Conservation (phyloP, 202 grass and related monocot genomes). For the Musa balbisiana region DNA sequence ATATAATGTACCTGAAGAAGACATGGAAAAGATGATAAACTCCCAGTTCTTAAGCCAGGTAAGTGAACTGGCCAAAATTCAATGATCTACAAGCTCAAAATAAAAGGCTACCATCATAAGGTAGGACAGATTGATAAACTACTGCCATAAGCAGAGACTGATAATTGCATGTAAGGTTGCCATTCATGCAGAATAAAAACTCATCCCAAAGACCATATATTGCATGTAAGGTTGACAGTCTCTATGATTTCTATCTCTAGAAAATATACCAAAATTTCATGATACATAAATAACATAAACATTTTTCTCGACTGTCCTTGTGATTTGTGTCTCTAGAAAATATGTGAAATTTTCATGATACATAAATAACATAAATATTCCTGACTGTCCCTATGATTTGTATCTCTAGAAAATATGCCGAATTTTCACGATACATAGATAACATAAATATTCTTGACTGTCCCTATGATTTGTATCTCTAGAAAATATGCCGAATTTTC, state of each 20-base stretch:
- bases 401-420: not conserved
- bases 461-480: too few relatives aligned
- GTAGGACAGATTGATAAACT: not conserved
- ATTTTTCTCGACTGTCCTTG: too few relatives aligned
- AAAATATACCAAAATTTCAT: not conserved
- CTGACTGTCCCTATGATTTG: not conserved
- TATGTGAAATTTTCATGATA: too few relatives aligned
- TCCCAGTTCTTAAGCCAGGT: not conserved
- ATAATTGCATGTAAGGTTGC: not conserved
- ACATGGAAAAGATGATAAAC: not conserved
- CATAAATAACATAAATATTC: not conserved
- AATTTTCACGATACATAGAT: not conserved
- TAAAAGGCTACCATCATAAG: not conserved
- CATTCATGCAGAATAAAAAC: not conserved
- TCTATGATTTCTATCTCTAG: not conserved
- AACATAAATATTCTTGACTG: too few relatives aligned
- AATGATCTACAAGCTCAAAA: not conserved
- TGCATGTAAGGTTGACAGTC: too few relatives aligned
- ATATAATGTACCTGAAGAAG: conserved; percentile 74
- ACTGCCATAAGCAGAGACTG: not conserved
- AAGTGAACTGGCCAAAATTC: not conserved
- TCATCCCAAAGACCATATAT: not conserved
- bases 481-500: not conserved
- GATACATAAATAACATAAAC: too few relatives aligned
- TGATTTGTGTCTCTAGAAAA: too few relatives aligned